Base-by-base conservation (phyloP, 768 basidiomycete genomes). In the Boletus tylopilopsis region DNA sequence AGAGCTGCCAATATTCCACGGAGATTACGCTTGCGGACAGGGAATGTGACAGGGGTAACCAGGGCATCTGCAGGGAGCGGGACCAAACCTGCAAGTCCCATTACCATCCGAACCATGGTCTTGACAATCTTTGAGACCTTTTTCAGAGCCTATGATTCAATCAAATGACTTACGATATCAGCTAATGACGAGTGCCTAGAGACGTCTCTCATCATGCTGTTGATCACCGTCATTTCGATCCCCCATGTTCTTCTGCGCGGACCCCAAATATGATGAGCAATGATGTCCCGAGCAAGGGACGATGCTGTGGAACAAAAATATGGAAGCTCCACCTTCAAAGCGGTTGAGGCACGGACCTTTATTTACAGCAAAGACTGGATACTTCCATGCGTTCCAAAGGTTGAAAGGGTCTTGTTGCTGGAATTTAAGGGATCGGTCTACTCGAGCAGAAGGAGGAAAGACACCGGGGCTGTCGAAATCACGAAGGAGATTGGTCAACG, bases 1-100 rank as follows among this genome's bases (percentile, higher is more conserved):
- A 79, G 80, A 7, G 83, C 74, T 6, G 79, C 73, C 15, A 99
- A 78, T 45, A 98, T 84, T 13, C 95, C 95, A 27, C 83, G 80
- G 24, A 96, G 74, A 8, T 76, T 70, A 6, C 88, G 83, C 54
- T 71, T 78, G 44, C 77, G 81, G 36, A 97, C 94, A 33, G 73
- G 76, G 64, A 97, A 99, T 0, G 91, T 90, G 38, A 99, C 89
- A 12, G 95, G 94, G 2, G 96, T 97, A 29, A 96, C 88, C 42
- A 97, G 75, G 6, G 94, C 94, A 67, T 96, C 94, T 0, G 89
- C 88, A 9, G 94, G 90, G 1, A 94, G 76, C 2, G 95, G 94
- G 4, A 87, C 81, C 41, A 93, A 75, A 10, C 90, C 87, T 40
- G 83, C 82, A 34, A 97, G 71, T 51, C 85, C 78, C 78, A 96